Evolutionary conservation across 306 rosid species (phyloP).

Genomic region (Begonia masoniana): DNA sequence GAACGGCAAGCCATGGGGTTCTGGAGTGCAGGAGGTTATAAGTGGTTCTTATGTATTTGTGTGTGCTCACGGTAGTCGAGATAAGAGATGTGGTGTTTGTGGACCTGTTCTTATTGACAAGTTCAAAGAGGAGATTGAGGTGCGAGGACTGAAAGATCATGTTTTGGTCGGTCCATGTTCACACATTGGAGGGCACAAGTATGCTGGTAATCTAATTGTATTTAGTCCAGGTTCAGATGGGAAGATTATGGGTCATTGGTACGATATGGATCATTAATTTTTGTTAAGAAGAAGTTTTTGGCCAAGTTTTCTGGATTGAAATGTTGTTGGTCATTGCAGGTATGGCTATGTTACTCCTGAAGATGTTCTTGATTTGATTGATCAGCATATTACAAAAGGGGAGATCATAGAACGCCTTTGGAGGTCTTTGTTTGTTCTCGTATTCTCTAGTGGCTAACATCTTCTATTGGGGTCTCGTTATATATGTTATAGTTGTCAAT

Average conservation of each 20-base stretch:
- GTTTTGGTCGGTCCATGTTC: conserved; percentile 62
- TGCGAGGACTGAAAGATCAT: conserved; percentile 50
- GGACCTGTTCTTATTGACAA: conserved; percentile 71
- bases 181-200: conserved; percentile 84
- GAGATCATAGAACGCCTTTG: conserved; percentile 62
- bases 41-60: conserved; percentile 72
- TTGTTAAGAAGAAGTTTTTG: background rate
- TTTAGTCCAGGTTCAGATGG: conserved; percentile 50
- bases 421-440: conserved; percentile 40
- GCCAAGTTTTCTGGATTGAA: conserved; percentile 1
- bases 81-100: conserved; percentile 86
- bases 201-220: conserved; percentile 80
- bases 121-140: conserved; percentile 46
- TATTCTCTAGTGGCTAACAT: no score
- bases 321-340: conserved; percentile 30
- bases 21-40: conserved; percentile 32
- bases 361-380: conserved; percentile 73
- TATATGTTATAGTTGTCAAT: no score
- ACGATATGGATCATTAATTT: conserved; percentile 10
- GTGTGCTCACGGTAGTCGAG: conserved; percentile 90
- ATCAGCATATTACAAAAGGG: conserved; percentile 75
- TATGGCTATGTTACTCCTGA: conserved; percentile 88
- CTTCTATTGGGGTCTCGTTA: no score
- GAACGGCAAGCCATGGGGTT: conserved; percentile 51
- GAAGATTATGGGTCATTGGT: conserved; percentile 71